Evolutionary conservation across 2,329 filamentous ascomycete genomes (phyloP).

Genomic region (Daldinia sp.): DNA sequence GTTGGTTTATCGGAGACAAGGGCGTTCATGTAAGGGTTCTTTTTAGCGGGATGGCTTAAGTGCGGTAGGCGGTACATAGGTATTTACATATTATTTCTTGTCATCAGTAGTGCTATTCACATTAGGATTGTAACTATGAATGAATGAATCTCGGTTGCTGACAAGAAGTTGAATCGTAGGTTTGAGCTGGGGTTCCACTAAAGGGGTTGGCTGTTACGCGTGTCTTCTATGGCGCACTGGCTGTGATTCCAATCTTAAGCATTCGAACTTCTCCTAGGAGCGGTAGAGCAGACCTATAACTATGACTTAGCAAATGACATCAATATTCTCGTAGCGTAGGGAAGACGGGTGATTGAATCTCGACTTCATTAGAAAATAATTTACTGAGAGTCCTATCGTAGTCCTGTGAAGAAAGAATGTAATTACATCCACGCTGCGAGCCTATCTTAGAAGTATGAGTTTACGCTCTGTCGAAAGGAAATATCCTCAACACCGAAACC

Average conservation of each 20-base stretch:
- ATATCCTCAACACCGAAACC: conserved; percentile 12
- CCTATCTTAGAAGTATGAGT: conserved; percentile 10
- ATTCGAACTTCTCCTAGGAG: not conserved
- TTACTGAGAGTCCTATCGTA: not conserved
- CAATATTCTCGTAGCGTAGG: not conserved
- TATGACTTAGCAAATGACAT: not conserved
- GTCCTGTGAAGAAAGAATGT: not conserved
- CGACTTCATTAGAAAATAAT: not conserved
- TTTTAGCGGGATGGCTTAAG: not conserved
- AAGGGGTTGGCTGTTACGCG: no score
- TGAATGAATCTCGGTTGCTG: not conserved
- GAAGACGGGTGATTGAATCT: not conserved
- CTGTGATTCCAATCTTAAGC: not conserved
- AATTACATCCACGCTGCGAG: conserved; percentile 18
- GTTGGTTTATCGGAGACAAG: not conserved
- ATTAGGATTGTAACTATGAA: not conserved
- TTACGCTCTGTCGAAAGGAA: conserved; percentile 7
- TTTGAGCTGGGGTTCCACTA: not conserved
- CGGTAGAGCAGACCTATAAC: not conserved
- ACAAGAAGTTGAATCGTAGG: not conserved
- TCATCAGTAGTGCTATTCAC: not conserved
- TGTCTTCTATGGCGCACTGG: not conserved
- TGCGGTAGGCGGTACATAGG: not conserved
- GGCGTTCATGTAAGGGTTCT: not conserved
- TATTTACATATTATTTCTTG: not conserved